Conservation (phyloP, 768 basidiomycete species). For the Amanita muscaria region DNA sequence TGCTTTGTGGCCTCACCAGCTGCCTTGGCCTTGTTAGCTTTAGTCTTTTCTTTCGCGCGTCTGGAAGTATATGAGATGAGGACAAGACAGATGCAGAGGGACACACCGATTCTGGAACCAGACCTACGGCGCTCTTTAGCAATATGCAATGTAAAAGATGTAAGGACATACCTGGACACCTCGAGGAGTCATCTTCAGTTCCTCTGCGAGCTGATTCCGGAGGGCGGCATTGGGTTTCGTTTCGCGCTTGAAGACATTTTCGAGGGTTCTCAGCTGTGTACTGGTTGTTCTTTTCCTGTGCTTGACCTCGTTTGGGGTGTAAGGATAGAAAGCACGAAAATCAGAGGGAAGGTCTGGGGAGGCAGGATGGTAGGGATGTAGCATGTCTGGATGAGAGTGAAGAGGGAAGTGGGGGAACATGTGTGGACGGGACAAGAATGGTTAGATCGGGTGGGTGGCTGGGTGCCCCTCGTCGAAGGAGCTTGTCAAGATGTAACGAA, state of each 20-base stretch:
- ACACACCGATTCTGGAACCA: constrained; percentile 84
- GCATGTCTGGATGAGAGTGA: constrained; percentile 18
- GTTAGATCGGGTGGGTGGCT: constrained; percentile 1
- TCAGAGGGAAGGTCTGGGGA: constrained; percentile 65
- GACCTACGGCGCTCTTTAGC: constrained; percentile 39
- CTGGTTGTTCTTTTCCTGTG: constrained; percentile 87
- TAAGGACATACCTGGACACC: constrained; percentile 77
- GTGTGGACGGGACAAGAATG: constrained; percentile 20
- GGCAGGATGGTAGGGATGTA: constrained; percentile 26
- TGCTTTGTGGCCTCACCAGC: constrained; percentile 10
- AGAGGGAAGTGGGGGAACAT: constrained; percentile 27
- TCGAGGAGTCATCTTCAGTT: constrained; percentile 87
- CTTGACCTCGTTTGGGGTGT: constrained; percentile 88
- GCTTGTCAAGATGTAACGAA: not conserved
- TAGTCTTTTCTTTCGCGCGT: constrained; percentile 78
- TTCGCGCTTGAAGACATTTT: constrained; percentile 77
- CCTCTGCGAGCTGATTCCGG: constrained; percentile 69
- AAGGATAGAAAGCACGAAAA: constrained; percentile 81
- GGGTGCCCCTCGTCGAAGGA: not conserved
- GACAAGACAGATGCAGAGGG: not conserved
- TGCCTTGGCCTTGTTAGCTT: constrained; percentile 42
- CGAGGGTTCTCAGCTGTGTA: constrained; percentile 82
- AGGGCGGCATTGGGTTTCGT: constrained; percentile 84
- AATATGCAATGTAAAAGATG: not conserved
- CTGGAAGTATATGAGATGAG: constrained; percentile 25